Base-by-base conservation (phyloP, 1,139 yeast species). In the Saccharomycopsis hybrid region DNA sequence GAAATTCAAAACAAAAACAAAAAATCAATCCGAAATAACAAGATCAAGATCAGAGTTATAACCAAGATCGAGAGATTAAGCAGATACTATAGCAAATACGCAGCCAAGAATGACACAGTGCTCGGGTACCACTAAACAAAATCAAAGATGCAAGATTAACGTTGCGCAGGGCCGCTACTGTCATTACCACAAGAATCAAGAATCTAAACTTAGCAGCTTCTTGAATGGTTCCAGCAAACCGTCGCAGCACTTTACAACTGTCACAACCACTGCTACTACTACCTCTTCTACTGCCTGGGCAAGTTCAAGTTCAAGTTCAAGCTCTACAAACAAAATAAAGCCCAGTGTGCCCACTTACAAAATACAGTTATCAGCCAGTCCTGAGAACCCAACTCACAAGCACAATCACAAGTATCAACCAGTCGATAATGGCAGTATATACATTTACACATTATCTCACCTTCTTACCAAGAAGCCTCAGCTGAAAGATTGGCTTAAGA, bases 361-460 rank as follows among this genome's bases (percentile, higher is more conserved):
- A 18, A 43, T 46, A 28, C 27, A 43, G 24, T 18, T 44, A 4
- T 25, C 43, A 9, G 11, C 41, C 13, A 43, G 33, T 29, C 29
- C 48, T 5, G 38, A 30, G n/a, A 7, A 7, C 18, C 35, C 35
- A 8, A 11, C 35, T 11, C 35, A 8, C 35, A 31, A 31, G 35
- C 35, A 31, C 35, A 8, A 31, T 7, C 35, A 7, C 35, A 8
- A 31, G 13, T 24, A 36, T 24, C 39, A 24, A 24, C 39, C 18
- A 36, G n/a, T 7, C n/a, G 37, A 41, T 32, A n/a, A 7, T 1
- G 53, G 53, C 11, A 29, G 38, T 25, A 50, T 52, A 8, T 52
- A 52, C 41, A 44, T 52, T 11, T 52, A 49, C 38, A 52, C 55
- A 8, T 43, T 47, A 7, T 30, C 41, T 8, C 53, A 49, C 25